phyloP scores from a whole-genome alignment of 106 monocot genomes.

The Alisma plantagoaquatica region DNA sequence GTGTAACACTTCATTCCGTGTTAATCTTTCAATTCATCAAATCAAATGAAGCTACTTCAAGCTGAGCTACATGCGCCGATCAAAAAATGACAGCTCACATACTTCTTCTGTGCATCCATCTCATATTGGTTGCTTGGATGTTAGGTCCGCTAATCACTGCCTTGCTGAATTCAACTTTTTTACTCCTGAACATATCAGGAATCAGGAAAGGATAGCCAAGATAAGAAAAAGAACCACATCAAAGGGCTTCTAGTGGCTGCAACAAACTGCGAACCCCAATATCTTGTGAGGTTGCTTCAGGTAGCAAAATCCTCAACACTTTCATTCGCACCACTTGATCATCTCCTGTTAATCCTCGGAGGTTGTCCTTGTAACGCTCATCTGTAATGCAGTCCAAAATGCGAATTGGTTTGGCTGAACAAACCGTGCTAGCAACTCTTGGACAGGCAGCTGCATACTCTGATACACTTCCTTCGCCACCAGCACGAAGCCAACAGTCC shows the following conservation, averaged over 20 bases:
- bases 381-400: conserved; percentile 70
- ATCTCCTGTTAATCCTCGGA: not conserved
- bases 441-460: conserved; percentile 82
- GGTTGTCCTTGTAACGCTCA: not conserved
- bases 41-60: no score
- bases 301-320: no score
- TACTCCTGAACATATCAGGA: conserved; percentile 31
- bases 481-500: conserved; percentile 37
- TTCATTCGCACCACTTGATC: no score
- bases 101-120: no score
- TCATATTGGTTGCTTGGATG: no score
- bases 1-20: no score
- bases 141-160: no score
- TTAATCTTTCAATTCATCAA: no score
- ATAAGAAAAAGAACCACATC: conserved; percentile 94
- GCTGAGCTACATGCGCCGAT: no score
- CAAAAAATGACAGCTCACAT: no score
- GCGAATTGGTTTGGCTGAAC: conserved; percentile 95
- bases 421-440: conserved; percentile 92
- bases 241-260: conserved; percentile 98
- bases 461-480: conserved; percentile 22
- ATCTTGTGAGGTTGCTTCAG: conserved; percentile 87
- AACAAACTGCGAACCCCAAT: conserved; percentile 92
- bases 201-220: conserved; percentile 92
- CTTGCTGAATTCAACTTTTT: no score